Evolutionary conservation across 1,284 basidiomycete species (phyloP), one percentile per base, ranked within the genome.

Genomic region (Marasmius tenuissimus): DNA sequence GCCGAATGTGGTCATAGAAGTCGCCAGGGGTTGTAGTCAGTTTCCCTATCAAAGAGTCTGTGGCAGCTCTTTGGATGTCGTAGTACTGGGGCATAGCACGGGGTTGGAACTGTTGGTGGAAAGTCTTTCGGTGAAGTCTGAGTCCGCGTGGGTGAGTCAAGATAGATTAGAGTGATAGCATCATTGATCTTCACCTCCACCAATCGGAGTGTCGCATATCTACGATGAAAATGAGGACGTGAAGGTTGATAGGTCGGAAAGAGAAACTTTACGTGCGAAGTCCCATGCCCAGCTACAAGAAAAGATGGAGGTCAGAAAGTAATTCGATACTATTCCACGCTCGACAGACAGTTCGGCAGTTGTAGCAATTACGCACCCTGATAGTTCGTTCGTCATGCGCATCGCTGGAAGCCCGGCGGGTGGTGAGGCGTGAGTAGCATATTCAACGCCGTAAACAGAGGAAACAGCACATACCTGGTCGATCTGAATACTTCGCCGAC

Each of bases 181-280:
- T 3, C 49, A 33, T 52, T 12, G n/a, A n/a, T 18, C 9, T 27
- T 45, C 61, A 73, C 73, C 71, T 68, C 74, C 74, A 75, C 40
- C 58, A 57, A 39, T 72, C 68, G 9, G 66, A 61, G 57, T 75
- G 71, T 35, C 63, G 66, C 70, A 74, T 72, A 58, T 70, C 42
- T 45, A 18, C 5, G 42, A 3, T 18, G 18, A 45, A 5, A 18
- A 18, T 45, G 14, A 45, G 42, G 2, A 45, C 42, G 5, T 18
- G 42, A 45, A 45, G 18, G 12, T 45, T 2, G 42, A 5, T 5
- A 27, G 4, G 27, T 27, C 4, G 27, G 27, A 27, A 27, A 4
- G 27, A 27, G 27, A 27, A 27, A 27, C 27, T 4, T 27, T 27
- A 27, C 27, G 27, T 27, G 27, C 27, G 4, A 27, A 27, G 27